Evolutionary conservation across 768 basidiomycete genomes (phyloP), one percentile per base, ranked within the genome.

Genomic region (Lentinula detonsa): DNA sequence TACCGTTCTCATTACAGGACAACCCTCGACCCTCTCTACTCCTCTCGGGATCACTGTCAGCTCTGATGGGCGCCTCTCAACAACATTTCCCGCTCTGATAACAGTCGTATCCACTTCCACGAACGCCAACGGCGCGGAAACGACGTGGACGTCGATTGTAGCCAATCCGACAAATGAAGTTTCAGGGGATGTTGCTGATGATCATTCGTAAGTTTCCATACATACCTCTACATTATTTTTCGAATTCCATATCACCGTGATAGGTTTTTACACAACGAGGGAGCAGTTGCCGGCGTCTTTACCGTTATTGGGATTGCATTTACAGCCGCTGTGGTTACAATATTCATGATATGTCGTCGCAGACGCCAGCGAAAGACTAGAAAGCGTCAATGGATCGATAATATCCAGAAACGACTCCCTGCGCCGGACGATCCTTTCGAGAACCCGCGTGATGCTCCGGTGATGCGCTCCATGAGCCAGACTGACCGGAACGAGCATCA

Each of bases 201-300:
- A 64, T 37, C 54, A 64, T 35, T 68, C 71, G 68, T 71, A 71
- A 61, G 71, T 71, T 13, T 40, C n/a, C n/a, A n/a, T n/a, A 45
- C 6, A 5, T 21, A 13, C 37, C 10, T 6, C n/a, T 21, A 40
- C 16, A 5, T n/a, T 5, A 11, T 8, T 33, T 8, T 5, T 7
- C 28, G 4, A 51, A 15, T 34, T 51, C 15, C 54, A 21, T 5
- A 40, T 39, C 33, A 28, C 52, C n/a, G 53, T 59, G 35, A 11
- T 37, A 55, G 65, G 65, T 43, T 16, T 59, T 86, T 84, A 10
- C 73, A 75, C 50, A 86, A 92, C 68, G 84, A 77, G 33, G 84
- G 85, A 2, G 86, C 85, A 9, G 85, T 91, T 3, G 84, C 85
- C 1, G 90, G 87, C 6, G 83, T 86, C n/a, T 92, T 93, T 70